Percentiles rank a stretch among this genome's conserved stretches.
These are phyloP conservation scores for Quercus engelmannii DNA, from an alignment of 306 rosid species.

Conservation along the genomic window DNA sequence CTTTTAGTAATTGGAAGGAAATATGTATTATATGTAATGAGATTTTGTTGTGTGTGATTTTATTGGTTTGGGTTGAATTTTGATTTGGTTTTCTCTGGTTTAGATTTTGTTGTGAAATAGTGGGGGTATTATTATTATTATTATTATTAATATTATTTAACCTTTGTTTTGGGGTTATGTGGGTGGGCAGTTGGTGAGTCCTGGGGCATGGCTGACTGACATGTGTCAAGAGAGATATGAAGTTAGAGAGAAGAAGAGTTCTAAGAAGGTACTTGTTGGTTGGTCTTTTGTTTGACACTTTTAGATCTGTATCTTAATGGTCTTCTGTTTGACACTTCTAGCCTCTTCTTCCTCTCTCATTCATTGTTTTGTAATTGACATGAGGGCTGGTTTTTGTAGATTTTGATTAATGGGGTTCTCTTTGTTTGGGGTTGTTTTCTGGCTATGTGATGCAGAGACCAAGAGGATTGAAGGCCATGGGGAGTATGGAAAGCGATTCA, in stretches of 20 bases:
- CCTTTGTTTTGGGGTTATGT: background rate
- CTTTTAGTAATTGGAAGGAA: background rate
- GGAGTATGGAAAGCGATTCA: constrained; percentile 71
- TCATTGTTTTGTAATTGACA: background rate
- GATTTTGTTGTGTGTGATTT: background rate
- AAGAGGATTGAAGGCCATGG: constrained; percentile 85
- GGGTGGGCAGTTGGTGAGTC: constrained; percentile 65
- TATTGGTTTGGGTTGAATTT: background rate
- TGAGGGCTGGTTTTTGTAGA: background rate
- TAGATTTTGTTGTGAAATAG: background rate
- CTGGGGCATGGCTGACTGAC: constrained; percentile 86
- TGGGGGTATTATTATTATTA: too few species aligned
- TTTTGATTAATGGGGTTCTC: background rate
- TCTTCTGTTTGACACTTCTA: background rate
- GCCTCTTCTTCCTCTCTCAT: background rate
- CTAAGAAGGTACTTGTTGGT: constrained; percentile 55
- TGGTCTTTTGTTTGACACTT: background rate
- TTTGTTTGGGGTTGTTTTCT: background rate
- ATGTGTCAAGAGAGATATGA: constrained; percentile 92
- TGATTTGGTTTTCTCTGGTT: background rate
- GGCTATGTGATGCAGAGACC: constrained; percentile 51
- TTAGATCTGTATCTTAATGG: too few species aligned
- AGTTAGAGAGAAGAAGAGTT: constrained; percentile 83
- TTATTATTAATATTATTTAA: too few species aligned
- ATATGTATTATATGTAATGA: background rate